Conservation (phyloP, 2,329 filamentous ascomycete species). For the Nectriaceae sp. region DNA sequence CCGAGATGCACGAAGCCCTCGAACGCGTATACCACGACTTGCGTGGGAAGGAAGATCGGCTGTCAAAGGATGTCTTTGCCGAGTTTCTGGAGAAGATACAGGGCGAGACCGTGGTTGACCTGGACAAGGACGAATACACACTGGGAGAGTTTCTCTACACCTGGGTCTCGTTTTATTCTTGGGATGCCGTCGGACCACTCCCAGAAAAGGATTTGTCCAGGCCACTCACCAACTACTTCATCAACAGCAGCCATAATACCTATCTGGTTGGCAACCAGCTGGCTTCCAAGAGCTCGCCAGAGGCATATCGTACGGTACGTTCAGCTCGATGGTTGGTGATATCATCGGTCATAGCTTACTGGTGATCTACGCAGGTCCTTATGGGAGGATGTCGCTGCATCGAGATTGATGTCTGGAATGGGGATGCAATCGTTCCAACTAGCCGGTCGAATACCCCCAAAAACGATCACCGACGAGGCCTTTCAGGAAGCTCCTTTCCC, state of each 20-base stretch:
- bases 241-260: conserved; percentile 94
- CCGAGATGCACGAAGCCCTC: conserved; percentile 51
- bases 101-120: conserved; percentile 39
- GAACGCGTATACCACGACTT: conserved; percentile 49
- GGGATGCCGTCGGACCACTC: conserved; percentile 46
- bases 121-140: conserved; percentile 44
- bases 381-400: conserved; percentile 82
- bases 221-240: conserved; percentile 86
- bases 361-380: conserved; percentile 57
- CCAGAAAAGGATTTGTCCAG: conserved; percentile 59
- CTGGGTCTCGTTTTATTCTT: conserved; percentile 46
- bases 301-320: conserved; percentile 75
- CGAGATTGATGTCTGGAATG: conserved; percentile 95
- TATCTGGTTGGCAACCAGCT: conserved; percentile 88
- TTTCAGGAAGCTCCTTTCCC: conserved; percentile 50
- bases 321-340: not conserved
- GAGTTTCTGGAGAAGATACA: conserved; percentile 54
- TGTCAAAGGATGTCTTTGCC: conserved; percentile 42
- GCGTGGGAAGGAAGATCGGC: conserved; percentile 33
- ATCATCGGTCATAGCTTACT: not conserved
- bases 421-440: conserved; percentile 47
- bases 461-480: conserved; percentile 46
- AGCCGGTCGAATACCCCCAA: conserved; percentile 40
- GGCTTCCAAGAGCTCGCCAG: conserved; percentile 72
- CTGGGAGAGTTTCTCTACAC: conserved; percentile 53